A percentile compares a stretch with the other conserved stretches of the same genome.
Evolutionary conservation across 306 rosid genomes (phyloP).

Genomic region (Prunus mongolica): DNA sequence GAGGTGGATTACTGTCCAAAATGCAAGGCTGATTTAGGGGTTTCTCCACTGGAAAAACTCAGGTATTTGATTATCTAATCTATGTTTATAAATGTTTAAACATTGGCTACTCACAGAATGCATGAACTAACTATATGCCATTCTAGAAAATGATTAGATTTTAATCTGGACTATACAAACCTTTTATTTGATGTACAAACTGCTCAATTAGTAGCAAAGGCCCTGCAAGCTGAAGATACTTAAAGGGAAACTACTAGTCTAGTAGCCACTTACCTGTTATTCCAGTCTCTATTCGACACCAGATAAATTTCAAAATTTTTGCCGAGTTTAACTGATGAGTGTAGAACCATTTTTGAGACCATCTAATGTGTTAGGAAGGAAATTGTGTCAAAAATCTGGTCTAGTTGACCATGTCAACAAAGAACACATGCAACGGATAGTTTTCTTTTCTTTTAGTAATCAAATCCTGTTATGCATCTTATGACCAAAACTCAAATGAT

Average conservation of each 20-base stretch:
- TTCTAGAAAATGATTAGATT: neutral
- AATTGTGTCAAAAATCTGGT: neutral
- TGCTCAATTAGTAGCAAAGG: neutral
- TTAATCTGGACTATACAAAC: neutral
- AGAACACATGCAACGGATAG: neutral
- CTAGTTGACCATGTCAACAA: neutral
- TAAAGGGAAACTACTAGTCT: too few relatives aligned
- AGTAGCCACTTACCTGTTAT: too few relatives aligned
- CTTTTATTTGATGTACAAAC: neutral
- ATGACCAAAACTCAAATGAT: too few relatives aligned
- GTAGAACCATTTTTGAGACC: neutral
- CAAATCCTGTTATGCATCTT: too few relatives aligned
- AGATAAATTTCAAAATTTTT: neutral
- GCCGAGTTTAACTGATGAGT: neutral
- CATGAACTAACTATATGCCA: neutral
- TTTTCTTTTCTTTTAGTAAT: neutral
- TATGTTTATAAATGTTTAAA: neutral
- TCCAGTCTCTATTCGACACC: neutral
- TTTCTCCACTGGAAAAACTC: conserved; percentile 51
- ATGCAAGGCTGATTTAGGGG: conserved; percentile 56
- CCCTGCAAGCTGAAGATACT: neutral
- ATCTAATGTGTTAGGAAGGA: neutral
- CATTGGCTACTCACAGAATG: neutral
- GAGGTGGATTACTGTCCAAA: conserved; percentile 40
- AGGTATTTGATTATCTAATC: conserved; percentile 35